These are phyloP conservation scores for Fomitopsis serialis DNA, from an alignment of 768 basidiomycete genomes.

Conservation along the genomic window DNA sequence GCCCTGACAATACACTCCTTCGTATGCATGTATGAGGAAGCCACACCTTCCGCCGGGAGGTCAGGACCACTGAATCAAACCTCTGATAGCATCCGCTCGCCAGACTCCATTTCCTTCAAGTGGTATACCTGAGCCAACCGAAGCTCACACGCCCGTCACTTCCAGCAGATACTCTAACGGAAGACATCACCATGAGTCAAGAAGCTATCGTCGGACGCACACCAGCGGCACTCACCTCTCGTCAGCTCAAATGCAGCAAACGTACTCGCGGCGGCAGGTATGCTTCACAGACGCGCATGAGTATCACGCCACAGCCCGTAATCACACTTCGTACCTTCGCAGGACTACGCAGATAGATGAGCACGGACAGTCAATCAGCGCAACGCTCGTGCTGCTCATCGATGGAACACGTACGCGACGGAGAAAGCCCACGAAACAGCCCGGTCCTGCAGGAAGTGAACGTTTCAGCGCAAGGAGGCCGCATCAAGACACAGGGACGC, in stretches of 20 bases:
- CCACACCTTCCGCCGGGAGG: too few species aligned
- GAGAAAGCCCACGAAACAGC: slow-evolving; percentile 69
- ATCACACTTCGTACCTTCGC: slow-evolving; percentile 42
- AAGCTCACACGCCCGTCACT: slow-evolving; percentile 22
- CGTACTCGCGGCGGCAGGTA: slow-evolving; percentile 87
- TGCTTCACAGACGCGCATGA: slow-evolving; percentile 38
- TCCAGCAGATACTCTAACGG: slow-evolving; percentile 25
- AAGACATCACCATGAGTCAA: background rate
- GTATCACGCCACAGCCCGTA: background rate
- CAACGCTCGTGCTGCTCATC: background rate
- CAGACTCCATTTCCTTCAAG: too few species aligned
- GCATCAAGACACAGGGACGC: slow-evolving; percentile 20
- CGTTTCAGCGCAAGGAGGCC: background rate
- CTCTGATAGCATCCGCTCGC: too few species aligned
- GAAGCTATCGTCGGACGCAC: too few species aligned
- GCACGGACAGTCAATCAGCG: background rate
- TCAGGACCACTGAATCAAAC: too few species aligned
- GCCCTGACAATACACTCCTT: too few species aligned
- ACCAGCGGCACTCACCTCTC: slow-evolving; percentile 42
- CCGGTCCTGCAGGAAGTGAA: slow-evolving; percentile 40
- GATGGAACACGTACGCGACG: slow-evolving; percentile 53
- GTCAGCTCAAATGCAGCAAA: slow-evolving; percentile 88
- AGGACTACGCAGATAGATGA: slow-evolving; percentile 38
- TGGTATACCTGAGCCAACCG: background rate
- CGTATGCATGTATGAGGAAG: too few species aligned